phyloP scores from a whole-genome alignment of 495 filamentous ascomycete genomes.

The Physcia stellaris region DNA sequence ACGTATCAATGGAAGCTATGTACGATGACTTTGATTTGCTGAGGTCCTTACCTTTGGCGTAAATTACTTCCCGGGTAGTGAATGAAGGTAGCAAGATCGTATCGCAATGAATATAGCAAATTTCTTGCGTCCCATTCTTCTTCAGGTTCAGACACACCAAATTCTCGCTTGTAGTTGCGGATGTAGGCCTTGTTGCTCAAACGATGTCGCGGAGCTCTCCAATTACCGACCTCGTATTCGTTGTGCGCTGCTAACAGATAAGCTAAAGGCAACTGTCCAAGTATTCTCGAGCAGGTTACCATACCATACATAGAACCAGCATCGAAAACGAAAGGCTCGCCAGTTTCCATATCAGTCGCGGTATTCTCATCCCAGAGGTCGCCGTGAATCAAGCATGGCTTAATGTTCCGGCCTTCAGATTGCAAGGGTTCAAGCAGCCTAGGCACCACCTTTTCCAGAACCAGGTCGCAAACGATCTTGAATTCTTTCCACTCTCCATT shows the following conservation, averaged over 20 bases:
- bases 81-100: slow-evolving; percentile 17
- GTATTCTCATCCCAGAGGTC: slow-evolving; percentile 27
- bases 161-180: slow-evolving; percentile 11
- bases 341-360: slow-evolving; percentile 8
- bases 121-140: slow-evolving; percentile 10
- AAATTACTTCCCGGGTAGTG: slow-evolving; percentile 15
- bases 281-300: too few species aligned
- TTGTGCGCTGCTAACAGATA: too few species aligned
- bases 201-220: slow-evolving; percentile 14
- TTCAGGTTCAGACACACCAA: slow-evolving; percentile 9
- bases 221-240: slow-evolving; percentile 10
- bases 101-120: slow-evolving; percentile 17
- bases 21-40: neutral
- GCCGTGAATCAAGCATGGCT: slow-evolving; percentile 23
- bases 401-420: slow-evolving; percentile 15
- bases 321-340: slow-evolving; percentile 12
- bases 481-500: neutral
- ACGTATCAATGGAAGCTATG: neutral
- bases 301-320: slow-evolving; percentile 13
- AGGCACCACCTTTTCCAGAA: slow-evolving; percentile 26
- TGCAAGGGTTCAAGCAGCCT: slow-evolving; percentile 18
- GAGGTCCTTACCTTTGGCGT: slow-evolving; percentile 4
- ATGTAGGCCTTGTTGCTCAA: slow-evolving; percentile 17
- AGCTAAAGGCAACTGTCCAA: too few species aligned
- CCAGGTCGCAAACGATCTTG: slow-evolving; percentile 1